Evolutionary conservation across 768 basidiomycete species (phyloP).

Genomic region (Chalciporus sphaerocephalus): DNA sequence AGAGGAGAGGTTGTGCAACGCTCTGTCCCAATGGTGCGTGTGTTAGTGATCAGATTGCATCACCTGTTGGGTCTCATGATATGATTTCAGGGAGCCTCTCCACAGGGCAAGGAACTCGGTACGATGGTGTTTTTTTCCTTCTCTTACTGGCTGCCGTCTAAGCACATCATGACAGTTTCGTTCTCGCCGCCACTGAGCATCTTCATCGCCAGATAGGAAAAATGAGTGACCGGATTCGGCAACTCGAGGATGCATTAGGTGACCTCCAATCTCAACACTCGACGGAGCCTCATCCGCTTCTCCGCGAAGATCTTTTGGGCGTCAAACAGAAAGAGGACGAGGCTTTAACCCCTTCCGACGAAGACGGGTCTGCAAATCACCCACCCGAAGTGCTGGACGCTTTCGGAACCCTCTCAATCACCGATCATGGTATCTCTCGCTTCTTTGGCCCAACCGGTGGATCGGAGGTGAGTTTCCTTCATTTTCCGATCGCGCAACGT

Average conservation of each 20-base stretch:
- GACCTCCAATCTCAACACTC: conserved; percentile 48
- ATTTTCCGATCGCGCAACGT: conserved; percentile 2
- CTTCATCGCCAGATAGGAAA: conserved; percentile 53
- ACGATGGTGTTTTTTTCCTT: conserved; percentile 11
- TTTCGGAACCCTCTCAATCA: conserved; percentile 58
- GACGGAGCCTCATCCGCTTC: conserved; percentile 54
- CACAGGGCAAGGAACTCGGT: conserved; percentile 77
- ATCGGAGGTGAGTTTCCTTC: conserved; percentile 48
- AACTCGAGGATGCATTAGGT: conserved; percentile 58
- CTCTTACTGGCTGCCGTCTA: conserved; percentile 5
- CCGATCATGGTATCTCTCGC: conserved; percentile 54
- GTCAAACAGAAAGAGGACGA: conserved; percentile 30
- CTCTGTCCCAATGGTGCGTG: conserved; percentile 66
- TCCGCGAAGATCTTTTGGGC: conserved; percentile 48
- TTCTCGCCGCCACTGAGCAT: conserved; percentile 63
- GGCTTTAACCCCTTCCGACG: conserved; percentile 22
- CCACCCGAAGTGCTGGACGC: conserved; percentile 48
- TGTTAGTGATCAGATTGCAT: conserved; percentile 4
- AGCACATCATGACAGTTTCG: conserved; percentile 37
- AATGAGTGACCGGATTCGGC: conserved; percentile 51
- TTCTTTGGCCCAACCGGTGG: conserved; percentile 69
- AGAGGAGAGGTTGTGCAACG: conserved; percentile 65
- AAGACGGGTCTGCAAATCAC: conserved; percentile 8
- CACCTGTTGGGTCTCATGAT: not conserved
- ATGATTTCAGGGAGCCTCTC: conserved; percentile 55